Base-by-base conservation (phyloP, 2,329 filamentous ascomycete species). In the Blumeriella jaapii region DNA sequence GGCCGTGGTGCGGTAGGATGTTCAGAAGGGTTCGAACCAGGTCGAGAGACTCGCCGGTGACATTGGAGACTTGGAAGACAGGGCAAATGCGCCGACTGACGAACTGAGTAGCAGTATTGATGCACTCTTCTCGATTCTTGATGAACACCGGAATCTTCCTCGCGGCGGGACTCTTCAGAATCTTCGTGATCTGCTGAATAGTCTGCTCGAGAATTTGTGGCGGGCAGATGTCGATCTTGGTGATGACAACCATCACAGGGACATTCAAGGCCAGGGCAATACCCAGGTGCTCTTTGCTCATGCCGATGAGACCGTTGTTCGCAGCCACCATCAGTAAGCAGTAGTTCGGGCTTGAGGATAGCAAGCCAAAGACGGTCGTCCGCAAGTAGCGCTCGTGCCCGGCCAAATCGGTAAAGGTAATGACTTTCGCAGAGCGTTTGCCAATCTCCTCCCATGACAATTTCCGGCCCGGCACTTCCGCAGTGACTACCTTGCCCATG, bases 371-470 rank as follows among this genome's bases (percentile, higher is more conserved):
- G 16, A 98, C 89, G 0, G 91, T 98, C 1, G 91, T 98, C 20
- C 91, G 76, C 31, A 98, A 67, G 56, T 98, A 98, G 32, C 84
- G 76, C 63, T 96, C 91, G 61, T 98, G 91, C 18, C 91, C 91
- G 4, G 91, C 91, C 47, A 98, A 65, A 58, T 98, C 91, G 20
- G 84, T 93, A 59, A 98, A 98, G 17, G 83, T 83, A 51, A 96
- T 95, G 33, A 98, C 87, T 66, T 98, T 98, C 32, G 89, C 81
- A 51, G 85, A 93, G 47, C 86, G 81, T 60, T 82, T 85, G 35
- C 91, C 91, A 54, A 98, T 95, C 58, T 98, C 91, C 58, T 95
- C 89, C 91, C 91, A 98, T 3, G 87, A 89, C 20, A 96, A 65
- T 61, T 80, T 84, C 57, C 91, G 74, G 1, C 86, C 89, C 2